Conservation (phyloP, 2,329 filamentous ascomycete species). For the Dothideomycetidae sp. region DNA sequence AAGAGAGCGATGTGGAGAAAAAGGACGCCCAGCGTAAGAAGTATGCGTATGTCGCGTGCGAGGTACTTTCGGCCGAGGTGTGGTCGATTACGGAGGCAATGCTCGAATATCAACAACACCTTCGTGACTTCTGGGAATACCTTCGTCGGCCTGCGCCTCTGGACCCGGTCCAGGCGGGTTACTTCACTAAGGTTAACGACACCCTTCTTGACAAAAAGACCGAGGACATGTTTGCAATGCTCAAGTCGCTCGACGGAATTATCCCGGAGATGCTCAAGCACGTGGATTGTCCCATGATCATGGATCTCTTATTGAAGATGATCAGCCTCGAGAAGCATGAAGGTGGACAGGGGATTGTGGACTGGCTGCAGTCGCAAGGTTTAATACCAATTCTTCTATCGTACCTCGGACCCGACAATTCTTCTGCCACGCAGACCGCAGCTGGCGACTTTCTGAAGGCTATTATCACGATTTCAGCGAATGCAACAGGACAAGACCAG, state of each 20-base stretch:
- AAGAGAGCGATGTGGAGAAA: slow-evolving; percentile 48
- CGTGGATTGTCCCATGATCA: slow-evolving; percentile 94
- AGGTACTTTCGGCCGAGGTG: slow-evolving; percentile 86
- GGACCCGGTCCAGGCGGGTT: slow-evolving; percentile 86
- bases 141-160: slow-evolving; percentile 70
- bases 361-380: slow-evolving; percentile 86
- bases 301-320: slow-evolving; percentile 93
- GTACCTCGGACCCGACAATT: slow-evolving; percentile 72
- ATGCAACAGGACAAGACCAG: slow-evolving; percentile 93
- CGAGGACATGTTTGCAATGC: slow-evolving; percentile 83
- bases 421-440: slow-evolving; percentile 84
- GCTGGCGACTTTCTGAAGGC: slow-evolving; percentile 96
- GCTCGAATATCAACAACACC: slow-evolving; percentile 64
- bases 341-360: slow-evolving; percentile 80
- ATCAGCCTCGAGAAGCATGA: slow-evolving; percentile 91
- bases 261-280: slow-evolving; percentile 78
- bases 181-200: slow-evolving; percentile 98
- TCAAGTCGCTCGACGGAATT: slow-evolving; percentile 70
- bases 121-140: slow-evolving; percentile 85
- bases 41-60: slow-evolving; percentile 85
- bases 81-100: slow-evolving; percentile 93
- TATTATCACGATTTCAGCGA: slow-evolving; percentile 96
- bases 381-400: slow-evolving; percentile 76
- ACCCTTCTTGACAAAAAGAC: slow-evolving; percentile 96
- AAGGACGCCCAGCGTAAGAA: slow-evolving; percentile 82